phyloP scores from a whole-genome alignment of 2,329 filamentous ascomycete genomes.

The Nectriaceae sp. region DNA sequence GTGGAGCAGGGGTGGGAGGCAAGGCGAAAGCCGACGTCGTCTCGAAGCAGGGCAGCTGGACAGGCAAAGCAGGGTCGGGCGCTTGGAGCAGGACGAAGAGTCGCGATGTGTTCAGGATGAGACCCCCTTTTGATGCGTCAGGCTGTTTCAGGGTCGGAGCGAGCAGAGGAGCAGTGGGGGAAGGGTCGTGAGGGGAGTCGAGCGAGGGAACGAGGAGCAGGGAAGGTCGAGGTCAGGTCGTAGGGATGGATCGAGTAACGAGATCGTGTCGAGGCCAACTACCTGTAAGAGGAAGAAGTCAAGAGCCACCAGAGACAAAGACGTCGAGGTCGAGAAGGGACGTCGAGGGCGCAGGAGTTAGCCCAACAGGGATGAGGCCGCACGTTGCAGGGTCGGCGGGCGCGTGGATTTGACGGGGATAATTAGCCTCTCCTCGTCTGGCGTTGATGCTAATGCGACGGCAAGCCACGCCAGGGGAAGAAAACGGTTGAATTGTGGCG shows the following conservation, averaged over 20 bases:
- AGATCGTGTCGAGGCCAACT: not conserved
- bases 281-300: not conserved
- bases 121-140: conserved; percentile 20
- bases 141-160: conserved; percentile 26
- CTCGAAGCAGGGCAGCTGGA: conserved; percentile 14
- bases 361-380: conserved; percentile 23
- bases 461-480: not conserved
- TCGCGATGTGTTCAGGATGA: conserved; percentile 18
- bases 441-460: not conserved
- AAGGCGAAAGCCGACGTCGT: conserved; percentile 24
- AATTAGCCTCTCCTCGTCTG: not conserved
- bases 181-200: conserved; percentile 6
- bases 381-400: conserved; percentile 19
- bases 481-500: conserved; percentile 1
- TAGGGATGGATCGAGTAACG: not conserved
- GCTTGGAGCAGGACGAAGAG: conserved; percentile 23
- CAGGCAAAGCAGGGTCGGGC: conserved; percentile 25
- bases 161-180: conserved; percentile 9
- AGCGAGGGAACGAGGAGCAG: conserved; percentile 7
- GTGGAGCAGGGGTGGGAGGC: conserved; percentile 31
- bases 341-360: conserved; percentile 27
- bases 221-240: conserved; percentile 9
- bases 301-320: not conserved
- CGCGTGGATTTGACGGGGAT: conserved; percentile 1
- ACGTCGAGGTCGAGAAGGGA: not conserved